Evolutionary conservation across 768 basidiomycete species (phyloP).

Genomic region (Lactarius tabidus): DNA sequence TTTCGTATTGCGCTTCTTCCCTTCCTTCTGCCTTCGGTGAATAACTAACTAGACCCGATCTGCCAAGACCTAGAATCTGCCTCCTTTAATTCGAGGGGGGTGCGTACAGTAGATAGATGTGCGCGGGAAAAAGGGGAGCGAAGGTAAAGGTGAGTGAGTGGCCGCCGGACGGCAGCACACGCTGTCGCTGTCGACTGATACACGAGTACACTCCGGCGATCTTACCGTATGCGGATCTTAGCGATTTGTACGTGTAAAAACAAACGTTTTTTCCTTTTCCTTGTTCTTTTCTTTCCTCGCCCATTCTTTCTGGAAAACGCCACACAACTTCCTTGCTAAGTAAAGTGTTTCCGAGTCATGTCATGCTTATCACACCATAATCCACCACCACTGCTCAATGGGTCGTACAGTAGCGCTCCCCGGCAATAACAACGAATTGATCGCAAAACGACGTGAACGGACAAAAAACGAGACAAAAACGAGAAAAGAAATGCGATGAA

Average conservation of each 20-base stretch:
- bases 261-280: not conserved
- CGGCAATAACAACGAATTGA: not conserved
- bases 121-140: not conserved
- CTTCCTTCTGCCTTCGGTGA: not conserved
- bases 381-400: not conserved
- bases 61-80: not conserved
- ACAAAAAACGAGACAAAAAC: not conserved
- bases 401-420: not conserved
- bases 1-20: not conserved
- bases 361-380: slow-evolving; percentile 13
- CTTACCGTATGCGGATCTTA: not conserved
- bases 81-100: not conserved
- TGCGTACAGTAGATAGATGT: too few species aligned
- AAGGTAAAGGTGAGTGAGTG: not conserved
- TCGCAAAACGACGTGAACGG: not conserved
- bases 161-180: too few species aligned
- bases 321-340: not conserved
- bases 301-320: slow-evolving; percentile 8
- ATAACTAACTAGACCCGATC: not conserved
- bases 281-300: not conserved
- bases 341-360: slow-evolving; percentile 10
- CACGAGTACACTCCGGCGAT: not conserved
- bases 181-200: too few species aligned
- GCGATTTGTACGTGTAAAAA: not conserved
- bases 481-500: not conserved